Evolutionary conservation across 2,329 filamentous ascomycete species (phyloP).

Genomic region (Fusarium neocosmosporiellum): DNA sequence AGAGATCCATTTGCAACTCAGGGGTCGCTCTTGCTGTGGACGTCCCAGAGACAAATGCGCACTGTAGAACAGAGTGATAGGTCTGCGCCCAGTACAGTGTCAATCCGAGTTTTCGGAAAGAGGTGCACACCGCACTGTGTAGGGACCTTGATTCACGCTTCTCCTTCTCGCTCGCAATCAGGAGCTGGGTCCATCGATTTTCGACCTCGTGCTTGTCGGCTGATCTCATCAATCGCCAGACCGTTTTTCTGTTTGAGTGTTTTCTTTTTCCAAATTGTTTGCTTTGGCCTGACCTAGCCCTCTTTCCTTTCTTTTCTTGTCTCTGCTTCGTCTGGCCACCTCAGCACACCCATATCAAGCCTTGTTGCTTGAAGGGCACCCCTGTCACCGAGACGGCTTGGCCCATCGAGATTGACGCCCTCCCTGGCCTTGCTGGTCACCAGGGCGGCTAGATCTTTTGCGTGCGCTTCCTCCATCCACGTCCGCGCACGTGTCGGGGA

Average conservation of each 20-base stretch:
- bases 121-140: neutral
- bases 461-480: conserved; percentile 7
- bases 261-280: neutral
- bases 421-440: conserved; percentile 20
- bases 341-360: neutral
- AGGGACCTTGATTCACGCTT: neutral
- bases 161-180: neutral
- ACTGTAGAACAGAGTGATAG: neutral
- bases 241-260: neutral
- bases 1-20: neutral
- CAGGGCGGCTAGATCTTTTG: conserved; percentile 33
- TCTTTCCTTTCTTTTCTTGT: neutral
- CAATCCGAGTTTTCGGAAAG: neutral
- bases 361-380: conserved; percentile 6
- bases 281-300: neutral
- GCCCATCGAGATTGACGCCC: conserved; percentile 27
- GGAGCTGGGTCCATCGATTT: neutral
- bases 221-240: neutral
- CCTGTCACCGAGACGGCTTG: conserved; percentile 17
- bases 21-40: neutral
- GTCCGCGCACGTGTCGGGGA: conserved; percentile 25
- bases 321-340: neutral
- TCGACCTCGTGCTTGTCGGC: neutral
- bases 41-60: neutral
- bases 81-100: neutral